These are phyloP conservation scores for Dalbergia cultrata DNA, from an alignment of 306 rosid genomes.

Conservation along the genomic window DNA sequence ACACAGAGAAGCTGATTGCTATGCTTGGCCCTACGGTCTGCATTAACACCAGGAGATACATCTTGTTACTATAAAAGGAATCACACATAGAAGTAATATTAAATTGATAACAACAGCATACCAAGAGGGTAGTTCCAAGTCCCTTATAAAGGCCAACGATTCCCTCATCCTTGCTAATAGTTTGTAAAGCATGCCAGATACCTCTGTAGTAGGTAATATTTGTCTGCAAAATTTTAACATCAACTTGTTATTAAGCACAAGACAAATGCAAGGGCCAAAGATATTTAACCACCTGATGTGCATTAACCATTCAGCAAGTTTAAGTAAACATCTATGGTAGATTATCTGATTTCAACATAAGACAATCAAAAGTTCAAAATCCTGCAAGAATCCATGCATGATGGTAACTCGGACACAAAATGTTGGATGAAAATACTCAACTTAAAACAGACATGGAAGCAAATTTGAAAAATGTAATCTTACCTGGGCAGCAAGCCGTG, in stretches of 20 bases:
- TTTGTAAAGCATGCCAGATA: constrained; percentile 78
- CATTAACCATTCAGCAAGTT: constrained; percentile 17
- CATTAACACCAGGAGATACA: constrained; percentile 39
- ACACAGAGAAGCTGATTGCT: constrained; percentile 95
- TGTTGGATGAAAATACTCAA: constrained; percentile 1
- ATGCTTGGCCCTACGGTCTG: constrained; percentile 98
- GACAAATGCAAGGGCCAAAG: neutral
- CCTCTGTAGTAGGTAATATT: constrained; percentile 81
- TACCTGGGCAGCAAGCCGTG: constrained; percentile 99
- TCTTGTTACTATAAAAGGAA: constrained; percentile 40
- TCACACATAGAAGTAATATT: constrained; percentile 1
- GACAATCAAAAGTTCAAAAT: neutral
- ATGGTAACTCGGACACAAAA: constrained; percentile 14
- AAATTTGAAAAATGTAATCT: constrained; percentile 18
- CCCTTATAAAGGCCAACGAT: constrained; percentile 89
- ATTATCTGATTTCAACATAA: constrained; percentile 28
- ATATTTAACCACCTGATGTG: neutral
- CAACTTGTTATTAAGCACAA: constrained; percentile 36
- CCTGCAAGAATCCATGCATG: constrained; percentile 4
- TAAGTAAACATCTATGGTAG: constrained; percentile 16
- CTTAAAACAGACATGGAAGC: neutral
- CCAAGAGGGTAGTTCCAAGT: constrained; percentile 97
- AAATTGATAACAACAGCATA: constrained; percentile 53
- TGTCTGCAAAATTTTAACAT: constrained; percentile 70
- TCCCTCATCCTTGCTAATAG: constrained; percentile 90